Evolutionary conservation across 495 filamentous ascomycete species (phyloP), one percentile per base, ranked within the genome.

Genomic region (Monascus purpureus): DNA sequence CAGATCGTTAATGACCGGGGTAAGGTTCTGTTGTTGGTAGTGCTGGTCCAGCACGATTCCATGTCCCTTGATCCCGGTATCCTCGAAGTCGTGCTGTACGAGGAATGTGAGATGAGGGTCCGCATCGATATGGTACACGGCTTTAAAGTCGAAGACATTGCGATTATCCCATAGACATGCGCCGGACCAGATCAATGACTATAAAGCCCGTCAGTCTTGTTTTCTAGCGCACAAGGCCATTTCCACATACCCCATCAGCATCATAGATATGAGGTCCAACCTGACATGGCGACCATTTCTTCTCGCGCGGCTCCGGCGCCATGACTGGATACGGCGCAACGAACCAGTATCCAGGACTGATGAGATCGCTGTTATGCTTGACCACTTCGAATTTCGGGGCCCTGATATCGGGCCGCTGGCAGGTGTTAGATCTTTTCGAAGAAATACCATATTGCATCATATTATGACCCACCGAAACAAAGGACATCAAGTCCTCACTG

Each of bases 81-180:
- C 46, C 19, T 63, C 47, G 31, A 52, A 53, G 17, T 51, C 52
- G 37, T 56, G 51, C 13, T 55, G 49, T 19, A 63, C 37, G 40
- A 70, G 68, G 19, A 62, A 60, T n/a, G 63, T 68, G 0, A 68
- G 43, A 31, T 61, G 48, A 8, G 52, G 36, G 12, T 54, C 43
- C 8, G 51, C 52, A 20, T 61, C 50, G 8, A 58, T 55, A 33
- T 57, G 48, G 38, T 42, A 23, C 23, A 55, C 42, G 12, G 57
- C 45, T 35, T 58, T 46, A 46, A 68, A 65, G 24, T 62, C 55
- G 42, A 57, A 53, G 25, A 47, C 40, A 26, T 56, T 57, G 9
- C 43, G 49, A 15, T 59, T 56, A 17, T 60, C 47, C 32, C 49
- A 52, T 25, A 52, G 39, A 31, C 45, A 44, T 0, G 57, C 48